A percentile compares a stretch with the other conserved stretches of the same genome.
phyloP scores from a whole-genome alignment of 768 basidiomycete genomes.

The Lactarius pseudohatsudake region DNA sequence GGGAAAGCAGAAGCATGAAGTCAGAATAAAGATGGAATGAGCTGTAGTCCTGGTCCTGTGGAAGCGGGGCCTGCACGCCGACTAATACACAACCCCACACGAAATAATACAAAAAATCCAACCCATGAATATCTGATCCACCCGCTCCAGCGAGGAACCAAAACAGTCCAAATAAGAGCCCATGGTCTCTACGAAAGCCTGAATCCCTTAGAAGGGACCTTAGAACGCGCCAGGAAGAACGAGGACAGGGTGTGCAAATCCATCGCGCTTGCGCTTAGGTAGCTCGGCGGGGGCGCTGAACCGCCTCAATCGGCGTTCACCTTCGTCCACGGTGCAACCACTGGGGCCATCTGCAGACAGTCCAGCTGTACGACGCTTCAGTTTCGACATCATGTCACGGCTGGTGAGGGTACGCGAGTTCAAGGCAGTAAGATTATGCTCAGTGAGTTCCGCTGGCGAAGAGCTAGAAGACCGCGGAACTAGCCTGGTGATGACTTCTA shows the following conservation, averaged over 20 bases:
- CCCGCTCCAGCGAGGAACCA: neutral
- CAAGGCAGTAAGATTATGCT: constrained; percentile 52
- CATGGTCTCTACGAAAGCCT: neutral
- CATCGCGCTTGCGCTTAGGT: constrained; percentile 46
- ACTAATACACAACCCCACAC: constrained; percentile 6
- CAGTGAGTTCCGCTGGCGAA: constrained; percentile 50
- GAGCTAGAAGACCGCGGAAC: constrained; percentile 46
- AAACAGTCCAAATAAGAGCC: neutral
- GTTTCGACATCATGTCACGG: constrained; percentile 62
- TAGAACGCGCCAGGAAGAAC: constrained; percentile 60
- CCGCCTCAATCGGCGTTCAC: constrained; percentile 41
- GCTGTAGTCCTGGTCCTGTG: constrained; percentile 1
- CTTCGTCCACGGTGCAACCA: constrained; percentile 39
- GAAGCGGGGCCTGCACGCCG: constrained; percentile 1
- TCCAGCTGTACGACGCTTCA: constrained; percentile 52
- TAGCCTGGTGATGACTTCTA: constrained; percentile 50
- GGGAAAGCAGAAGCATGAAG: neutral
- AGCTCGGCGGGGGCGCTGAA: constrained; percentile 67
- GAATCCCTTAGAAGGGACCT: constrained; percentile 20
- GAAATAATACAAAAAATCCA: constrained; percentile 2
- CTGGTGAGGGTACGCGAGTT: constrained; percentile 55
- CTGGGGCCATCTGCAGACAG: constrained; percentile 27
- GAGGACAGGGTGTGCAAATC: constrained; percentile 61
- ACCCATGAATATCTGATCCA: constrained; percentile 6
- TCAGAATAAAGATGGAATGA: neutral